Evolutionary conservation across 768 basidiomycete genomes (phyloP), one percentile per base, ranked within the genome.

Genomic region (Pleurotus pulmonarius): DNA sequence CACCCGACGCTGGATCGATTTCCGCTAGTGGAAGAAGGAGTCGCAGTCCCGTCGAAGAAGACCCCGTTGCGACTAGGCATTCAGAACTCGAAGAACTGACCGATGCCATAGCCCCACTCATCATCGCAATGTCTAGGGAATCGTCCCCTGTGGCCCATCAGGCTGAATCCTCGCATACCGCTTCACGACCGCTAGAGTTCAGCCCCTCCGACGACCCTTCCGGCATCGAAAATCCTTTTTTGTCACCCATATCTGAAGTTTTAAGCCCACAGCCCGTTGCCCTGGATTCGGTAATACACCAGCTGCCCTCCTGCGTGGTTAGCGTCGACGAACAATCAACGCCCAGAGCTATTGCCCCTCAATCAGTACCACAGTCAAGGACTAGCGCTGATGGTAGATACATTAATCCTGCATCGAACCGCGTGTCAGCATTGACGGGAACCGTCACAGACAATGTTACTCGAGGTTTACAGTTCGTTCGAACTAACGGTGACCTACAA

Each of bases 1-100:
- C 83, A 4, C 83, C 83, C 25, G 37, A 39, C 40, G 39, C 37
- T 41, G 6, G n/a, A n/a, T 53, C 51, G 15, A 40, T 53, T 39
- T 53, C 51, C 4, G 39, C 16, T 25, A 15, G 38, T 3, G 5
- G 20, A 20, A 25, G 51, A 24, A 12, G 39, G 24, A 41, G 29
- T 11, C 13, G 16, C 5, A 18, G n/a, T 20, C 15, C 18, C 13
- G 20, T 43, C 6, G 29, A 26, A n/a, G 29, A 51, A 16, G 16
- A 49, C 20, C n/a, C 15, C 15, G 29, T n/a, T 12, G 11, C 48
- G 8, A 49, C 15, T n/a, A 29, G 13, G 20, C 48, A 26, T 5
- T 16, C 5, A 15, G 51, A 41, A 8, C 24, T 41, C 11, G 34
- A 53, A n/a, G 51, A 53, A 20, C 37, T 13, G 16, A 16, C 49